Conservation (phyloP, 345 rosid genomes). For the Iberis pinnata region DNA sequence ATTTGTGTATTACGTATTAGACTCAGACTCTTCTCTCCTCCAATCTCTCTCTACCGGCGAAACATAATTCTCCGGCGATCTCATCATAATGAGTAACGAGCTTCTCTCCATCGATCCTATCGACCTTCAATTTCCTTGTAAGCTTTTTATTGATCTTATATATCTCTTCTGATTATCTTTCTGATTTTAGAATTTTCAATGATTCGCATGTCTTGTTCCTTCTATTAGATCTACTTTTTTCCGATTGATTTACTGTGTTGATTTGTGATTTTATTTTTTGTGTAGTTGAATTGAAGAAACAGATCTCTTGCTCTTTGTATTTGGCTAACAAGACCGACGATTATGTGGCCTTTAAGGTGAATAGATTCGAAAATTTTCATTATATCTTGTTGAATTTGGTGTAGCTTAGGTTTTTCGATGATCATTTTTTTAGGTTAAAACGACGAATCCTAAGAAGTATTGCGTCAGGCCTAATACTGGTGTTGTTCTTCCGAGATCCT, state of each 20-base stretch:
- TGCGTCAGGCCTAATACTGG: slow-evolving; percentile 85
- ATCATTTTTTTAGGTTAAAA: slow-evolving; percentile 47
- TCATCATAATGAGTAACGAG: neutral
- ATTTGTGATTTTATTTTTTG: neutral
- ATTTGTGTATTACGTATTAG: no score
- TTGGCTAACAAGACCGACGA: slow-evolving; percentile 55
- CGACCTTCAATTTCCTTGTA: neutral
- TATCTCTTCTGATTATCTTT: neutral
- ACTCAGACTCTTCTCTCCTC: no score
- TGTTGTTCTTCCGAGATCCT: slow-evolving; percentile 61
- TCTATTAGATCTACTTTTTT: slow-evolving; percentile 16
- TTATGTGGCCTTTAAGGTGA: slow-evolving; percentile 83
- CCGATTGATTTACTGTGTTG: slow-evolving; percentile 7
- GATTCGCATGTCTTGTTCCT: neutral
- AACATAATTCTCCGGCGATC: neutral
- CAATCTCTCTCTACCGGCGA: no score
- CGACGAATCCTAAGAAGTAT: slow-evolving; percentile 91
- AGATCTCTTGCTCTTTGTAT: slow-evolving; percentile 72
- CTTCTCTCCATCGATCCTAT: neutral
- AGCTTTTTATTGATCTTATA: neutral
- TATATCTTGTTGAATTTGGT: neutral
- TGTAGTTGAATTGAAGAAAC: slow-evolving; percentile 71
- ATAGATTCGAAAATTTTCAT: neutral
- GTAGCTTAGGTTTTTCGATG: slow-evolving; percentile 5
- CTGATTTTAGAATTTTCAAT: no score